Evolutionary conservation across 1,284 basidiomycete genomes (phyloP), one percentile per base, ranked within the genome.

Genomic region (Tylopilus sp.): DNA sequence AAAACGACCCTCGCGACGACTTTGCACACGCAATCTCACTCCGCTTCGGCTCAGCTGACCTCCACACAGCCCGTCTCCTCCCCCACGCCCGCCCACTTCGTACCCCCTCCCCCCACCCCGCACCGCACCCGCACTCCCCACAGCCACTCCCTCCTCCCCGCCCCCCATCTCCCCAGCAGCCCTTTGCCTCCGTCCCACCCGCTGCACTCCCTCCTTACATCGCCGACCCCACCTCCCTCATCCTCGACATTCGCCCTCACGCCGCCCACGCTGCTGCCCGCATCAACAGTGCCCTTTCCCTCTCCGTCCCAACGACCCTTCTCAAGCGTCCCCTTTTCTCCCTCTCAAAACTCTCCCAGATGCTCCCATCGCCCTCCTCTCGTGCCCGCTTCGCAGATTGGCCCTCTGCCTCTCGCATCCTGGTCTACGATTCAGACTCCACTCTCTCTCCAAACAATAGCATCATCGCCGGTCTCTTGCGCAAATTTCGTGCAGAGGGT

Each of bases 291-390:
- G 86, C 94, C n/a, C 75, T 97, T 54, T 92, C 92, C 36, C 79
- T 98, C 49, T 92, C 91, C 40, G 89, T 97, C 5, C 95, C 95
- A 0, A 94, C 93, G 4, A 98, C 95, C 0, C 82, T 98, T 23
- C 85, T 99, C 61, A 92, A 92, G 54, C 84, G 93, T 1, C 91
- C 91, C 0, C 76, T 83, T 6, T 95, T 92, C 70, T 84, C 86
- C 23, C 76, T 94, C 9, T 73, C 81, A 29, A 84, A 84, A 38
- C 76, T 96, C 11, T 70, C 78, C 2, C 80, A 81, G 23, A 92
- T 93, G 84, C 77, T 96, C 15, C 77, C 83, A 4, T 79, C 82
- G 0, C 51, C 70, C 6, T 61, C 73, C 1, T 77, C 86, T 18
- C 77, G 81, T 23, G 65, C 74, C 18, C 77, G 75, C 21, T 92